phyloP scores from a whole-genome alignment of 1,284 basidiomycete genomes.

The Polyporus tsugae region DNA sequence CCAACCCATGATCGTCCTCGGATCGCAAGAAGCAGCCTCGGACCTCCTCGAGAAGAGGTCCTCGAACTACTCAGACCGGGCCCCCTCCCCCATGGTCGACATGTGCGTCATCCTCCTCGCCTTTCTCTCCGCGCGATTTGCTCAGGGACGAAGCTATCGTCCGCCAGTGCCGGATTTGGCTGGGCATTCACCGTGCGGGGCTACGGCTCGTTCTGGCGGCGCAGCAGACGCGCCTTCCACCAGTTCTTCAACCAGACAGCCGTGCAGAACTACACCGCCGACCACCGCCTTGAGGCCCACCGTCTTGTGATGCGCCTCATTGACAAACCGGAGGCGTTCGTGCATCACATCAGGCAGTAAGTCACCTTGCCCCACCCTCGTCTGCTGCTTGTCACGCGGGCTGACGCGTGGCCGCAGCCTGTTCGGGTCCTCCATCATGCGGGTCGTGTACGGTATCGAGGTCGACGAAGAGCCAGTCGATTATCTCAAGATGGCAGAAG shows the following conservation, averaged over 20 bases:
- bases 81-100: constrained; percentile 6
- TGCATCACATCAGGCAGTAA: constrained; percentile 29
- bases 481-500: constrained; percentile 22
- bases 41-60: constrained; percentile 18
- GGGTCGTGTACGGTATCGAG: constrained; percentile 44
- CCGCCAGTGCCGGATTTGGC: constrained; percentile 19
- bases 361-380: background rate
- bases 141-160: background rate
- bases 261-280: constrained; percentile 9
- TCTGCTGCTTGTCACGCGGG: background rate
- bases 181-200: constrained; percentile 24
- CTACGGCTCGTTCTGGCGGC: constrained; percentile 25
- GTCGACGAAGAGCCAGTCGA: constrained; percentile 37
- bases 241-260: constrained; percentile 29
- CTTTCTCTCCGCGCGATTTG: background rate
- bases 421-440: constrained; percentile 42
- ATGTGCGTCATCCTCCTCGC: background rate
- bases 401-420: constrained; percentile 30
- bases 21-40: constrained; percentile 10
- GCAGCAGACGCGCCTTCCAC: constrained; percentile 23
- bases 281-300: constrained; percentile 19
- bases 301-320: constrained; percentile 19
- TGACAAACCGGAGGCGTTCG: constrained; percentile 17
- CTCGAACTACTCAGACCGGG: constrained; percentile 11
- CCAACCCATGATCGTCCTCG: constrained; percentile 11